These are phyloP conservation scores for Irpex lacteus DNA, from an alignment of 1,284 basidiomycete species.

Conservation along the genomic window DNA sequence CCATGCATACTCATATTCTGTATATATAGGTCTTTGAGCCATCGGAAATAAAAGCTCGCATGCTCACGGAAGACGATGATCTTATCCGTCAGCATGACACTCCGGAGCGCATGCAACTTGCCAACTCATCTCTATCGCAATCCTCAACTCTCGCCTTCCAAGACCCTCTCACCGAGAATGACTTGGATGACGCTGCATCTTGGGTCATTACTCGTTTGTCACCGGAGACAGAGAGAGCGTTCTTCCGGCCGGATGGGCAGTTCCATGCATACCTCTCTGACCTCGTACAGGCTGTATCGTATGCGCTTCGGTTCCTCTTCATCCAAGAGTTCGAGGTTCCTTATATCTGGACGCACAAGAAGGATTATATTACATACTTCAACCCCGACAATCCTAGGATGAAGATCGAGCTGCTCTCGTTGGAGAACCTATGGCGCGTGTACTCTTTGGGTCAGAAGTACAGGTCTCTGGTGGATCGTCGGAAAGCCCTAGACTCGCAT, in stretches of 20 bases:
- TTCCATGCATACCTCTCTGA: constrained; percentile 61
- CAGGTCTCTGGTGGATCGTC: constrained; percentile 78
- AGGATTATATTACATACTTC: constrained; percentile 85
- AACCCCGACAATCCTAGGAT: constrained; percentile 54
- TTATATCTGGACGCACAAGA: constrained; percentile 92
- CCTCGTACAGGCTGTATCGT: constrained; percentile 80
- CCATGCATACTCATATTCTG: background rate
- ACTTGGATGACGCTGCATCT: constrained; percentile 79
- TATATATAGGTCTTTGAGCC: constrained; percentile 91
- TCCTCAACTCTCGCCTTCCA: constrained; percentile 67
- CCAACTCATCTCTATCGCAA: constrained; percentile 79
- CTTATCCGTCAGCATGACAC: constrained; percentile 88
- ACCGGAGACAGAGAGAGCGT: constrained; percentile 72
- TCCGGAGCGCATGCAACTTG: constrained; percentile 96
- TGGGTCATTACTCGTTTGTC: constrained; percentile 91
- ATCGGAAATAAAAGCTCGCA: constrained; percentile 88
- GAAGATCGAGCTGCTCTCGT: constrained; percentile 67
- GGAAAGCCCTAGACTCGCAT: constrained; percentile 56
- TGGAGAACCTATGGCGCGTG: constrained; percentile 87
- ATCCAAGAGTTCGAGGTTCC: constrained; percentile 90
- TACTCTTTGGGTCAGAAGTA: constrained; percentile 85
- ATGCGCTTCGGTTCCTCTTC: constrained; percentile 83
- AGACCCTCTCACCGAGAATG: constrained; percentile 63
- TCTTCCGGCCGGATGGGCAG: constrained; percentile 62
- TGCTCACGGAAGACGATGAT: constrained; percentile 95